Evolutionary conservation across 2,329 filamentous ascomycete species (phyloP), one percentile per base, ranked within the genome.

Genomic region (Amphichorda felina): DNA sequence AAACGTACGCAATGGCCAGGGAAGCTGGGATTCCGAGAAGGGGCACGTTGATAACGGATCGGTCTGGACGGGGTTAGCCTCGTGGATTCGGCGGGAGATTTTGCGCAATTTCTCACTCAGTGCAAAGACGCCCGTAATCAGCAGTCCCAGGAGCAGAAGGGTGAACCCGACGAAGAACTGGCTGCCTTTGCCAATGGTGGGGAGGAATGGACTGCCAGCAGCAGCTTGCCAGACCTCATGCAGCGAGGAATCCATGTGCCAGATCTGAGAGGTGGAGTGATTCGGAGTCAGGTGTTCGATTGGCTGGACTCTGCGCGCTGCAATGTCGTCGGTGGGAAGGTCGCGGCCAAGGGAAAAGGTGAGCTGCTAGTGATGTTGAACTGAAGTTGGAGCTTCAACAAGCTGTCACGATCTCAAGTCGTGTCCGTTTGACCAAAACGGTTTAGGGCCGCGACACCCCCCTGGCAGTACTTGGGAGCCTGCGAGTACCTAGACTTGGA

Each of bases 171-270:
- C 67, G 46, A 74, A 63, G 66, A 95, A 91, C 49, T 96, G 91
- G 55, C 67, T 78, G 53, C 78, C 73, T 67, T 96, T 96, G 57
- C 73, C 72, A 50, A 96, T 64, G 39, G 76, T 56, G 42, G 89
- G 87, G 49, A 79, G 63, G 66, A 91, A 96, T 43, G 87, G 85
- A 66, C 77, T 83, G 71, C 77, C 75, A 61, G 83, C 75, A 66
- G 88, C 84, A 71, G 85, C 83, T 72, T 93, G 82, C 89, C 89
- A 96, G 66, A 94, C 73, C 60, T 91, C 78, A 63, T 81, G 78
- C 61, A 94, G 68, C 70, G 83, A 85, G 54, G 78, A 75, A 74
- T 82, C 79, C 79, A 84, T 83, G 66, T 67, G 69, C 55, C 42
- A 39, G 29, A 38, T 9, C 30, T 43, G 41, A 34, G 29, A 26